These are phyloP conservation scores for Cryptosporidium ryanae DNA, from an alignment of 169 alveolate species.

Conservation along the genomic window DNA sequence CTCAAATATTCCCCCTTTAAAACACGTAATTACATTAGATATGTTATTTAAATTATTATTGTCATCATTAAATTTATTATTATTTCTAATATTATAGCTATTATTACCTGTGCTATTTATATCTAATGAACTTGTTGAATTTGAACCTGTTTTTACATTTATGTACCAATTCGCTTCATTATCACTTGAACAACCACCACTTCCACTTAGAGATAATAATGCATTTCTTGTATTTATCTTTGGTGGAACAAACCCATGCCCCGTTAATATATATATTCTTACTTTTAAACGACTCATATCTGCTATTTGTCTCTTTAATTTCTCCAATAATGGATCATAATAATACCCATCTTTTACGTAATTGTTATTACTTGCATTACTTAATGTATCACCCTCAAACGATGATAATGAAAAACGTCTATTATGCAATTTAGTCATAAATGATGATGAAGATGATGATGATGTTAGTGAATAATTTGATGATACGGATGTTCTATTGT, in stretches of 20 bases:
- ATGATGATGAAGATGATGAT: constrained; percentile 52
- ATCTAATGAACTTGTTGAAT: background rate
- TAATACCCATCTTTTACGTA: background rate
- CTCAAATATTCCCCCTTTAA: constrained; percentile 54
- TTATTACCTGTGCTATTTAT: background rate
- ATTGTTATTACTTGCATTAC: constrained; percentile 1
- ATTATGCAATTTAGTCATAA: constrained; percentile 50
- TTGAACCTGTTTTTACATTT: constrained; percentile 57
- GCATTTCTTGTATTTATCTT: constrained; percentile 41
- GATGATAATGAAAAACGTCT: constrained; percentile 68
- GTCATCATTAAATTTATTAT: background rate
- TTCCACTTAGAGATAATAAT: constrained; percentile 53
- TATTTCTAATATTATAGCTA: background rate
- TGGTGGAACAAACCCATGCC: constrained; percentile 75
- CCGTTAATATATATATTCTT: constrained; percentile 67
- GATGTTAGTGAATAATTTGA: constrained; percentile 22
- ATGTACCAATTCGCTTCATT: constrained; percentile 70
- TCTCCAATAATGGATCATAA: constrained; percentile 48
- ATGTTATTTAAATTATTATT: background rate
- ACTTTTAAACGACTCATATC: constrained; percentile 67
- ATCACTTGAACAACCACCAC: background rate
- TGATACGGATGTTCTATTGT: background rate
- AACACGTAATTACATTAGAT: constrained; percentile 2
- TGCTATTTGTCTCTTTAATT: constrained; percentile 35
- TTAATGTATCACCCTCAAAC: constrained; percentile 5